Conservation (phyloP, 2,329 filamentous ascomycete species). For the Colletotrichum sp. region DNA sequence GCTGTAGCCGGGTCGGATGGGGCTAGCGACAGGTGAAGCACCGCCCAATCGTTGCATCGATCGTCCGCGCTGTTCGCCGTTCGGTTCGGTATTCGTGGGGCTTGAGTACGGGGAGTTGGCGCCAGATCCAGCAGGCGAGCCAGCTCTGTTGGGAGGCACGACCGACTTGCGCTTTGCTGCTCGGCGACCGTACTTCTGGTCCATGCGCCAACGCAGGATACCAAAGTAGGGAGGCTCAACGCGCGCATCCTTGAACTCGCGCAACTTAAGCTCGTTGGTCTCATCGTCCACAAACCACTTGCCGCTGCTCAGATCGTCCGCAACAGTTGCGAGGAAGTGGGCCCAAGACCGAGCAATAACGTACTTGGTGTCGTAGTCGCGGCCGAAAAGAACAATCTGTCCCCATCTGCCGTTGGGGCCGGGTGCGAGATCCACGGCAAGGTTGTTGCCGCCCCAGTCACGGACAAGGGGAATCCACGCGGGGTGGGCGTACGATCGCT, state of each 20-base stretch:
- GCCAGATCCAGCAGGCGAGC: conserved; percentile 52
- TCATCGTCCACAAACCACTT: conserved; percentile 96
- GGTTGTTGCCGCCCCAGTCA: conserved; percentile 98
- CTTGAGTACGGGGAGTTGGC: conserved; percentile 65
- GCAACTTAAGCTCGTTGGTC: conserved; percentile 85
- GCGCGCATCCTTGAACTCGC: conserved; percentile 86
- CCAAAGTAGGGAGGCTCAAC: conserved; percentile 95
- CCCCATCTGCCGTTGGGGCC: conserved; percentile 92
- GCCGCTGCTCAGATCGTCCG: conserved; percentile 88
- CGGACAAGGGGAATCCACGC: conserved; percentile 95
- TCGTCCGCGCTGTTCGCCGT: conserved; percentile 69
- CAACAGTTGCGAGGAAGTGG: conserved; percentile 82
- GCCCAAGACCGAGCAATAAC: conserved; percentile 94
- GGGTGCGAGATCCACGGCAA: conserved; percentile 90
- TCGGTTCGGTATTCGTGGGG: conserved; percentile 56
- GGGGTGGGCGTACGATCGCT: conserved; percentile 91
- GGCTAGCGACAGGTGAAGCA: conserved; percentile 67
- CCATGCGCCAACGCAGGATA: conserved; percentile 92
- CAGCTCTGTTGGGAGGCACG: conserved; percentile 43
- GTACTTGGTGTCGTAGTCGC: conserved; percentile 98
- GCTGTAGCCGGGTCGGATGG: conserved; percentile 65
- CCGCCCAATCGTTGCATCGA: conserved; percentile 73
- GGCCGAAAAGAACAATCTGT: conserved; percentile 94
- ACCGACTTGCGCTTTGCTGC: conserved; percentile 58
- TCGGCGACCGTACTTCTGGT: conserved; percentile 88